Evolutionary conservation across 1,284 basidiomycete species (phyloP), one percentile per base, ranked within the genome.

Genomic region (Moniliophthora roreri): DNA sequence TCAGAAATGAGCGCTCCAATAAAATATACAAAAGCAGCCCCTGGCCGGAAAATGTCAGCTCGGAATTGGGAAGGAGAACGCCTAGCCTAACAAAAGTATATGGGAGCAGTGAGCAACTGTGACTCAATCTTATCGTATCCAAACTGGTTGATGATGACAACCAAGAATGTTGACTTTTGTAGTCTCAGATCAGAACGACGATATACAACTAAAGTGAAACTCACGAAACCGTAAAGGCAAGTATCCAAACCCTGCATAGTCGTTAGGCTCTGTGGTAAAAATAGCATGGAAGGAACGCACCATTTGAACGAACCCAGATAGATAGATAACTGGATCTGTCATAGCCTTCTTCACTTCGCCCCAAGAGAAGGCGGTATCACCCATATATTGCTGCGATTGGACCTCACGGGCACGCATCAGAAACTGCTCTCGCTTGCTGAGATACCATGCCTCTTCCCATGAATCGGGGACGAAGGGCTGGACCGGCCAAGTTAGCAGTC

Each of bases 1-100:
- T 46, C 44, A 1, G 44, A 46, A n/a, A 46, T 32, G 44, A 46
- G 44, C 24, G 44, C 44, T 32, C 44, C 44, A 18, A 46, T n/a
- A 7, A 46, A 46, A 24, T 46, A 46, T 11, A 46, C 44, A 8
- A 46, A 46, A 10, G 44, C 44, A 4, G 44, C 44, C 44, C 44
- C 44, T 46, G 16, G 8, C 4, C 11, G n/a, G 4, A 3, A 32
- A 18, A n/a, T 10, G 28, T 26, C 6, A n/a, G 24, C 13, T 11
- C 21, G 13, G 26, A 3, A 41, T 20, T 1, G 21, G 8, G 13
- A 16, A 1, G n/a, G 9, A 3, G n/a, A 32, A 46, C 11, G 13
- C 10, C 23, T 26, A 26, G 28, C 9, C 24, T 46, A 4, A 46
- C 44, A 46, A 24, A 46, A 46, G 28, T 46, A 46, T 46, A 46